phyloP scores from a whole-genome alignment of 768 basidiomycete species.

The Hericium erinaceus region DNA sequence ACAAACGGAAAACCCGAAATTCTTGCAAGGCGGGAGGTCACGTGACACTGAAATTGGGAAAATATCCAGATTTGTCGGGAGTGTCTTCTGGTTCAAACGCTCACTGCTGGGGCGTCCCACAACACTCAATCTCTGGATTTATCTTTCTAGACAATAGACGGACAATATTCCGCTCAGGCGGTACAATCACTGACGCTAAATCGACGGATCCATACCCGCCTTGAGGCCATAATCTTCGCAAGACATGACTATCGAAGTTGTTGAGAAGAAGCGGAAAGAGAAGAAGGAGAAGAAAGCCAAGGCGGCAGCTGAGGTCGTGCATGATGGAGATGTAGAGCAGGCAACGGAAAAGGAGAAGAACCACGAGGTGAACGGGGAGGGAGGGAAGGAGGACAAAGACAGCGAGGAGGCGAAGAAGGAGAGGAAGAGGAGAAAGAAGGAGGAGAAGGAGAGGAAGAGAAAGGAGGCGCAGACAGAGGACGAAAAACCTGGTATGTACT shows the following conservation, averaged over 20 bases:
- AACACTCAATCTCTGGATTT: no score
- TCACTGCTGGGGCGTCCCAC: no score
- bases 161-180: no score
- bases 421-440: slow-evolving; percentile 1
- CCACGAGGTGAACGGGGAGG: neutral
- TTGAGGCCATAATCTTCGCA: neutral
- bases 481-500: neutral
- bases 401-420: neutral
- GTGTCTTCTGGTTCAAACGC: no score
- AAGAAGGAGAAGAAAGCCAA: neutral
- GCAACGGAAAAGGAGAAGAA: neutral
- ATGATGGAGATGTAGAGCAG: neutral
- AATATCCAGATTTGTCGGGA: no score
- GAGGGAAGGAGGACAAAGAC: neutral
- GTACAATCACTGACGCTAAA: no score
- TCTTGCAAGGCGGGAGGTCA: no score
- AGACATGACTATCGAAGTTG: neutral
- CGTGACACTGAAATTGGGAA: no score
- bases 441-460: slow-evolving; percentile 1
- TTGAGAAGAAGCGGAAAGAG: slow-evolving; percentile 1
- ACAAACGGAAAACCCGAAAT: no score
- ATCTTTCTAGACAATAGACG: no score
- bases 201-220: neutral
- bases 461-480: neutral
- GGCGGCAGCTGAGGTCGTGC: neutral